Conservation (phyloP, 2,329 filamentous ascomycete genomes). For the Aspergillus niger region DNA sequence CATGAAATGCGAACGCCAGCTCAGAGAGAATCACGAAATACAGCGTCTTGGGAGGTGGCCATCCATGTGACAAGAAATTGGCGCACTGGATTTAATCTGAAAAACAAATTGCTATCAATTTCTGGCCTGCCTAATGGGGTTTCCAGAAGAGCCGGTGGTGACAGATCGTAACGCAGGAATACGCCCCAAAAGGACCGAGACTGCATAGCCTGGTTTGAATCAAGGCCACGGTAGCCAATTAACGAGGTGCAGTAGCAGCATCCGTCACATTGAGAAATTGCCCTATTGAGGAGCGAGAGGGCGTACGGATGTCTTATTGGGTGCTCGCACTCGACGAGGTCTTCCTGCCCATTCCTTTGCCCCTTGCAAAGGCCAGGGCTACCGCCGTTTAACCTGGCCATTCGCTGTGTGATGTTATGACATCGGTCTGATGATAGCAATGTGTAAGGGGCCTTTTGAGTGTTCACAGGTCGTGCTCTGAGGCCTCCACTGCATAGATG, state of each 20-base stretch:
- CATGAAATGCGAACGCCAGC: neutral
- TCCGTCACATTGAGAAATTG: conserved; percentile 11
- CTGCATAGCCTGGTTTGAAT: neutral
- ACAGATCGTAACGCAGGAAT: neutral
- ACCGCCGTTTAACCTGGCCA: neutral
- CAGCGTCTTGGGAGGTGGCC: neutral
- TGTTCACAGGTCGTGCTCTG: neutral
- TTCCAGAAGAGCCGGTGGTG: conserved; percentile 5
- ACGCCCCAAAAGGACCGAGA: neutral
- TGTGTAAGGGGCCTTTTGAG: conserved; percentile 3
- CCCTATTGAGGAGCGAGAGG: conserved; percentile 10
- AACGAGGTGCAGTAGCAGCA: conserved; percentile 3
- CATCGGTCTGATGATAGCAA: conserved; percentile 4
- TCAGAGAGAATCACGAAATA: neutral
- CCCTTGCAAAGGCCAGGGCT: conserved; percentile 13
- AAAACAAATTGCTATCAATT: neutral
- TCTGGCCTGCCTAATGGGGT: neutral
- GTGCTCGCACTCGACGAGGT: conserved; percentile 7
- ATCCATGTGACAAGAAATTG: neutral
- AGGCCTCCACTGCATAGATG: conserved; percentile 4
- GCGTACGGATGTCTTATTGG: conserved; percentile 16
- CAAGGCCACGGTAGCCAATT: conserved; percentile 11
- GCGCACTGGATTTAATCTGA: neutral
- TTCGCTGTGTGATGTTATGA: conserved; percentile 4
- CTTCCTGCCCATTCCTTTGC: conserved; percentile 10